A percentile compares a stretch with the other conserved stretches of the same genome.
These are phyloP conservation scores for Hondaea fermentalgiana DNA, from an alignment of 108 stramenopile genomes.

Conservation along the genomic window DNA sequence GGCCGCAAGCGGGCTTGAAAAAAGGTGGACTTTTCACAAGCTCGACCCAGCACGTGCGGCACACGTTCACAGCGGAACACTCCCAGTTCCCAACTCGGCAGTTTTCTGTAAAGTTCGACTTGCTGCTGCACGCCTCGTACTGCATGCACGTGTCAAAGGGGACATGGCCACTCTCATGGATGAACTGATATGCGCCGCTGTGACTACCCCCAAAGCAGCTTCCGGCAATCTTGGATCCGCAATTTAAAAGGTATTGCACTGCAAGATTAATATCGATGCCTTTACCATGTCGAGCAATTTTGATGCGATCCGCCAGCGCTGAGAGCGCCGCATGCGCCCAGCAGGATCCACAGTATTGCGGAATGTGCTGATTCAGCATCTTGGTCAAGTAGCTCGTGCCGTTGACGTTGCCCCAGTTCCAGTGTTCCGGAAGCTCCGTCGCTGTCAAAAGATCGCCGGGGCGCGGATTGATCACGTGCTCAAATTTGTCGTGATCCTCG, in stretches of 20 bases:
- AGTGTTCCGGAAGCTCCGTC: conserved; percentile 62
- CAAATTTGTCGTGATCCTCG: background rate
- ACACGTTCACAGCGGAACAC: conserved; percentile 40
- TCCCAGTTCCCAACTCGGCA: conserved; percentile 31
- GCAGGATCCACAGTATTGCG: conserved; percentile 59
- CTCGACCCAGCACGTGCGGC: conserved; percentile 48
- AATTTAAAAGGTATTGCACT: conserved; percentile 75
- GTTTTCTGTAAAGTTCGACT: background rate
- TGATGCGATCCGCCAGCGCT: conserved; percentile 74
- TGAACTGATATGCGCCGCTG: conserved; percentile 39
- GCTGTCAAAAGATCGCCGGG: background rate
- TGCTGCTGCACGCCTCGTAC: conserved; percentile 51
- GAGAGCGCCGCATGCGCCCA: conserved; percentile 81
- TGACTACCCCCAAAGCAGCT: conserved; percentile 72
- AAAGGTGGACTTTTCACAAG: background rate
- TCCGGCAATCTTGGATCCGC: conserved; percentile 44
- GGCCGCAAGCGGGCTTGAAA: background rate
- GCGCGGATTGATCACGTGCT: background rate
- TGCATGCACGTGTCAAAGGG: conserved; percentile 63
- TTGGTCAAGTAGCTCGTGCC: conserved; percentile 57
- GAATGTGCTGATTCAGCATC: conserved; percentile 79
- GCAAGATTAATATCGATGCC: conserved; percentile 60
- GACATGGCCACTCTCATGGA: conserved; percentile 30
- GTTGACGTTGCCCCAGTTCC: conserved; percentile 66
- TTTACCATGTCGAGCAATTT: conserved; percentile 61